phyloP scores from a whole-genome alignment of 176 grass and related monocot species.

The Neostapfia colusana region DNA sequence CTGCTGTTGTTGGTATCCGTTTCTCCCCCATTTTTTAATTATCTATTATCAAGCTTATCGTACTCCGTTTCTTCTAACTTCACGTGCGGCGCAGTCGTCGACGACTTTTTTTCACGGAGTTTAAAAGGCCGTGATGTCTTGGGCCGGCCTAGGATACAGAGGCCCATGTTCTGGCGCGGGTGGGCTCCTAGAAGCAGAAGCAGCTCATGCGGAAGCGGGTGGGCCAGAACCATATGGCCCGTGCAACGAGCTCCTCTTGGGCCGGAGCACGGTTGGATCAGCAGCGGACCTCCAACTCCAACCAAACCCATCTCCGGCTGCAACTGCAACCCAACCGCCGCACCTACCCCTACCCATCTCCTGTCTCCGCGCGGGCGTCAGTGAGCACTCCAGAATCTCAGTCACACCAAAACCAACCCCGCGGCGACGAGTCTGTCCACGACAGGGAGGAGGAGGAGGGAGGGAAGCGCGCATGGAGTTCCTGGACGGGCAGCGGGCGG shows the following conservation, averaged over 20 bases:
- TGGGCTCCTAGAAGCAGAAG: neutral
- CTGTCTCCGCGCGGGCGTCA: neutral
- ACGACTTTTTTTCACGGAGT: neutral
- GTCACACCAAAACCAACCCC: neutral
- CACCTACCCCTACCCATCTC: neutral
- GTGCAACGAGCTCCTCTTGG: too few relatives aligned
- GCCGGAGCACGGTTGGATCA: neutral
- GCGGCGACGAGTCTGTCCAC: neutral
- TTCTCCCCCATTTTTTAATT: neutral
- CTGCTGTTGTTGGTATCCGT: neutral
- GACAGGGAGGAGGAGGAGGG: neutral
- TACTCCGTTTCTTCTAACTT: neutral
- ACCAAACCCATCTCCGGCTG: neutral
- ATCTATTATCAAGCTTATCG: too few relatives aligned
- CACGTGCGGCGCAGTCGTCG: neutral
- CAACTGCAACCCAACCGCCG: neutral
- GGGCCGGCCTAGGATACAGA: neutral
- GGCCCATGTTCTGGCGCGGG: too few relatives aligned
- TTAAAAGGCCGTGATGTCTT: neutral
- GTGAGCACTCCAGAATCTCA: neutral
- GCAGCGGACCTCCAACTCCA: neutral
- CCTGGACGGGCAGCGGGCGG: constrained; percentile 32
- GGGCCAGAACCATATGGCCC: too few relatives aligned
- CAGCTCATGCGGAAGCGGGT: neutral
- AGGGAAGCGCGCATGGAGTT: constrained; percentile 40